These are phyloP conservation scores for Penicillium janthinellum DNA, from an alignment of 2,329 filamentous ascomycete genomes.

Conservation along the genomic window DNA sequence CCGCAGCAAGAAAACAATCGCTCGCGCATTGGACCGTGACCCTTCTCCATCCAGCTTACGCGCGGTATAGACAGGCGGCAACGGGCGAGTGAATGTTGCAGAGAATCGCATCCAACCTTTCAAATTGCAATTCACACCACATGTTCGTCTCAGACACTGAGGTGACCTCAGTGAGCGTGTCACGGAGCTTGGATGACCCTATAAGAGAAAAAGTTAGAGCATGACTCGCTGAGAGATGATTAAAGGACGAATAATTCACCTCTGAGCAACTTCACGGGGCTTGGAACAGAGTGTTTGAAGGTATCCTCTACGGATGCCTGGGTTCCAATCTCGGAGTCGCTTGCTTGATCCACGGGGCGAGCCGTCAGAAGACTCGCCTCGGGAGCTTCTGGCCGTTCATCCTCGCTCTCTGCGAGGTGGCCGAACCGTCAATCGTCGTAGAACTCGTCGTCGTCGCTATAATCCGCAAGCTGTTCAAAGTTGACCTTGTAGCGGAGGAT, in stretches of 20 bases:
- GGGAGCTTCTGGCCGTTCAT: slow-evolving; percentile 66
- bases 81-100: slow-evolving; percentile 22
- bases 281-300: slow-evolving; percentile 34
- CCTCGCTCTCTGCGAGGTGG: slow-evolving; percentile 86
- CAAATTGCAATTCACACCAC: slow-evolving; percentile 33
- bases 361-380: slow-evolving; percentile 57
- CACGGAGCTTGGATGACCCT: slow-evolving; percentile 51
- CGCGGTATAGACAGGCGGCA: slow-evolving; percentile 16
- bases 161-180: slow-evolving; percentile 33
- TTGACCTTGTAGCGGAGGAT: slow-evolving; percentile 99
- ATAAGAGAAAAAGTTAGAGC: neutral
- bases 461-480: slow-evolving; percentile 96
- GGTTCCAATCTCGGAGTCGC: slow-evolving; percentile 38
- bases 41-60: slow-evolving; percentile 10
- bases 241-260: slow-evolving; percentile 28
- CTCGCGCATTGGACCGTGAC: slow-evolving; percentile 11
- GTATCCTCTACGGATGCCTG: slow-evolving; percentile 35
- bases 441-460: slow-evolving; percentile 88
- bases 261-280: slow-evolving; percentile 42
- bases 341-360: slow-evolving; percentile 47
- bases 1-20: slow-evolving; percentile 8
- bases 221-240: neutral
- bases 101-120: slow-evolving; percentile 33
- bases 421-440: slow-evolving; percentile 93
- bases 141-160: slow-evolving; percentile 30